Percentiles rank a stretch among this genome's conserved stretches.
Conservation (phyloP, 2,329 filamentous ascomycete genomes). For the Cercospora janseana region DNA sequence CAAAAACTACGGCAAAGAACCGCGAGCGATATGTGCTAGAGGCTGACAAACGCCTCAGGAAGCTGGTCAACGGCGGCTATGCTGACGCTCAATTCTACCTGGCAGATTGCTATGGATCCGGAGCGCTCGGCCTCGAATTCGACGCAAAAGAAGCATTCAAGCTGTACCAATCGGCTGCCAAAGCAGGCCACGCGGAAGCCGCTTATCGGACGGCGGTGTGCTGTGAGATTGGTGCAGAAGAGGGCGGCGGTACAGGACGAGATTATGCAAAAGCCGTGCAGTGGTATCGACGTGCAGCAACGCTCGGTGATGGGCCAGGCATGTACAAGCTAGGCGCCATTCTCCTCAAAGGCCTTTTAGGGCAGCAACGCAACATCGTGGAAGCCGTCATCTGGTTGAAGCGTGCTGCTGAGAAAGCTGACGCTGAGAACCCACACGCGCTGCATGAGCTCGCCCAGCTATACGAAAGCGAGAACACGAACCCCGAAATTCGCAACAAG, state of each 20-base stretch:
- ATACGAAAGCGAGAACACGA: constrained; percentile 62
- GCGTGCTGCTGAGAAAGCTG: constrained; percentile 82
- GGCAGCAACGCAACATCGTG: constrained; percentile 74
- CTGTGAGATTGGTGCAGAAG: constrained; percentile 92
- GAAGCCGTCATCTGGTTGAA: constrained; percentile 93
- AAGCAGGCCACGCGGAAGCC: constrained; percentile 77
- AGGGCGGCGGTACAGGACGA: constrained; percentile 85
- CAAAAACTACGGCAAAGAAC: constrained; percentile 59
- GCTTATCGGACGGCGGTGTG: constrained; percentile 95
- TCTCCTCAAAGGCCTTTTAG: constrained; percentile 85
- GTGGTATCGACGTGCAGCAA: constrained; percentile 94
- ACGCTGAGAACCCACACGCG: constrained; percentile 88
- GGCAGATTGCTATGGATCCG: constrained; percentile 84
- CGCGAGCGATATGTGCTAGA: constrained; percentile 83
- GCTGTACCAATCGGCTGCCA: constrained; percentile 90
- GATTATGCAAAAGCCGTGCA: constrained; percentile 94
- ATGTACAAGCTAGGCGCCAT: constrained; percentile 99
- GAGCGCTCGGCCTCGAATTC: constrained; percentile 71
- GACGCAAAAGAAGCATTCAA: constrained; percentile 92
- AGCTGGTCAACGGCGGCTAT: constrained; percentile 70
- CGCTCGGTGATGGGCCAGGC: constrained; percentile 83
- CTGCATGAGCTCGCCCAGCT: constrained; percentile 77
- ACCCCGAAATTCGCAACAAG: constrained; percentile 58
- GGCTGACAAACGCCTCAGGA: constrained; percentile 88
- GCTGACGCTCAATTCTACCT: constrained; percentile 89